Conservation (phyloP, 345 rosid genomes). For the Dipteronia sinensis region DNA sequence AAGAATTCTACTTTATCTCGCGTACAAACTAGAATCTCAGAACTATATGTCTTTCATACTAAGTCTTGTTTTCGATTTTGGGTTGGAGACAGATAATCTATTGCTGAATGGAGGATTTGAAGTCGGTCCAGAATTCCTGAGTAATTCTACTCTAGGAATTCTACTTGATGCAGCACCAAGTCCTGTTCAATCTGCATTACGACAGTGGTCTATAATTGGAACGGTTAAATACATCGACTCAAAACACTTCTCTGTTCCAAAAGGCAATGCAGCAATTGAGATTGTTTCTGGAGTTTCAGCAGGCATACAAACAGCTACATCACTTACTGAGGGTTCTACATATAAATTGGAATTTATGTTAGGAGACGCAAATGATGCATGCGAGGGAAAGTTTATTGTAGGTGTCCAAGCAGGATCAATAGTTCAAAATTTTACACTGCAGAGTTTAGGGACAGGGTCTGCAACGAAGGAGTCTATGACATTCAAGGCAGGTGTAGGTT, state of each 20-base stretch:
- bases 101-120: constrained; percentile 65
- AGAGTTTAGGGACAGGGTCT: constrained; percentile 54
- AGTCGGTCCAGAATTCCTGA: constrained; percentile 52
- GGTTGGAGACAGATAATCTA: constrained; percentile 37
- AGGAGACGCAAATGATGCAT: constrained; percentile 54
- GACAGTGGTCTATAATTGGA: constrained; percentile 51
- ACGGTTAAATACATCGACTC: constrained; percentile 61
- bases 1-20: not conserved
- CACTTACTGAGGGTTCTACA: constrained; percentile 37
- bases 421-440: constrained; percentile 44
- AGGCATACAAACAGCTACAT: constrained; percentile 46
- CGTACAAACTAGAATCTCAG: not conserved
- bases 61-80: constrained; percentile 1
- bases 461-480: constrained; percentile 37
- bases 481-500: constrained; percentile 43
- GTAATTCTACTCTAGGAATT: constrained; percentile 48
- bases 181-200: constrained; percentile 48
- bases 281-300: constrained; percentile 41
- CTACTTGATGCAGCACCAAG: constrained; percentile 48
- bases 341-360: constrained; percentile 50
- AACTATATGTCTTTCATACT: not conserved
- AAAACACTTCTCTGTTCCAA: constrained; percentile 49
- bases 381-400: constrained; percentile 41
- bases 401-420: constrained; percentile 47
- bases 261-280: constrained; percentile 65